These are phyloP conservation scores for Pueraria montana DNA, from an alignment of 306 rosid genomes.

Conservation along the genomic window DNA sequence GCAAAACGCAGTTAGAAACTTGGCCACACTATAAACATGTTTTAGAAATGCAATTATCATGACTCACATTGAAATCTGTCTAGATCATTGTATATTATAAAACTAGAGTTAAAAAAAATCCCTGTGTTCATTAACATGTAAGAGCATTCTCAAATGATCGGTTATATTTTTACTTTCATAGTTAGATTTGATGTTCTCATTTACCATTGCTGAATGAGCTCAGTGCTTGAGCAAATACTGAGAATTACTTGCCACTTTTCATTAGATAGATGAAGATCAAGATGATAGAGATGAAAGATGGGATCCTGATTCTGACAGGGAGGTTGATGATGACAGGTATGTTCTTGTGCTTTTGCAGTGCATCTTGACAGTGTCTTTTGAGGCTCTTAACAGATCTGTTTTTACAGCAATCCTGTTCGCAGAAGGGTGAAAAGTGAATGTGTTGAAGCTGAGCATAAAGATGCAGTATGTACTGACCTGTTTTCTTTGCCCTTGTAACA, in stretches of 20 bases:
- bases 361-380: slow-evolving; percentile 24
- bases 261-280: slow-evolving; percentile 57
- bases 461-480: slow-evolving; percentile 52
- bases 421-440: slow-evolving; percentile 56
- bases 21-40: neutral
- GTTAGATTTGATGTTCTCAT: slow-evolving; percentile 22
- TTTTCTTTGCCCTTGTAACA: slow-evolving; percentile 29
- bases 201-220: slow-evolving; percentile 18
- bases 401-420: slow-evolving; percentile 50
- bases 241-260: slow-evolving; percentile 23
- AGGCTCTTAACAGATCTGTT: slow-evolving; percentile 39
- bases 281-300: slow-evolving; percentile 53
- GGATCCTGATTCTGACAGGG: slow-evolving; percentile 59
- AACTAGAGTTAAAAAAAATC: neutral
- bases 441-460: slow-evolving; percentile 49
- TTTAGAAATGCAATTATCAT: slow-evolving; percentile 26
- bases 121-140: neutral
- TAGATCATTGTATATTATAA: slow-evolving; percentile 20
- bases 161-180: neutral
- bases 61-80: neutral
- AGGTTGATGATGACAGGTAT: slow-evolving; percentile 55
- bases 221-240: slow-evolving; percentile 7
- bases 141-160: slow-evolving; percentile 13
- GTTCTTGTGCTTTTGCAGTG: slow-evolving; percentile 25
- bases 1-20: neutral